Evolutionary conservation across 176 grass and related monocot species (phyloP), one percentile per base, ranked within the genome.

Genomic region (Triticum dicoccoides): DNA sequence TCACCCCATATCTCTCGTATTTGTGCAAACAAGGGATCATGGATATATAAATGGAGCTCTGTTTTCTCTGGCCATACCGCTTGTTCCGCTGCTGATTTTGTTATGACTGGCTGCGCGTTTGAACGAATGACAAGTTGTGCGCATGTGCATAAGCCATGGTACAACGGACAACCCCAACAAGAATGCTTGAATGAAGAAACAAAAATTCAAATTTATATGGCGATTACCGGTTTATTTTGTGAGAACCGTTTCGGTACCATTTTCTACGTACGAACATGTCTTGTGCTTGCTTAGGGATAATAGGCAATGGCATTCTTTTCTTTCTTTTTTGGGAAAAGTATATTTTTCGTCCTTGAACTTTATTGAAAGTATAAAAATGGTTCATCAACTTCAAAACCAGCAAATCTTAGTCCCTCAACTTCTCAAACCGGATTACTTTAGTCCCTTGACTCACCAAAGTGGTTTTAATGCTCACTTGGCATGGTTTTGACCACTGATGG

Each of bases 21-120:
- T 68, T 54, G 11, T 59, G 62, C n/a, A 34, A 45, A 45, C 18
- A 66, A 59, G 13, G 47, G 70, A 35, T 47, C 42, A 5, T 79
- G 80, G 80, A 83, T 32, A 32, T 39, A 76, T 76, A 73, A 14
- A 2, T 0, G 76, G 83, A 74, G 67, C 66, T 80, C 63, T 47
- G 25, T 14, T 33, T 78, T 77, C 38, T 76, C 13, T 24, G 80
- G 1, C 29, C 30, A 87, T 39, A 41, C n/a, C 32, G n/a, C 7
- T 74, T 77, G 5, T 39, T 63, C 29, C 8, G 8, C 29, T 21
- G 73, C 3, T 15, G 73, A 76, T 54, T 32, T 54, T 33, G 73
- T 33, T 29, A 76, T 76, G 27, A 54, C 27, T 2, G 27, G 17
- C 4, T 13, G 4, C 30, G 15, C 32, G 65, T 24, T 47, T 65